Percentiles rank a stretch among this genome's conserved stretches.
phyloP scores from a whole-genome alignment of 2,329 filamentous ascomycete genomes.

The Fusarium longipes region DNA sequence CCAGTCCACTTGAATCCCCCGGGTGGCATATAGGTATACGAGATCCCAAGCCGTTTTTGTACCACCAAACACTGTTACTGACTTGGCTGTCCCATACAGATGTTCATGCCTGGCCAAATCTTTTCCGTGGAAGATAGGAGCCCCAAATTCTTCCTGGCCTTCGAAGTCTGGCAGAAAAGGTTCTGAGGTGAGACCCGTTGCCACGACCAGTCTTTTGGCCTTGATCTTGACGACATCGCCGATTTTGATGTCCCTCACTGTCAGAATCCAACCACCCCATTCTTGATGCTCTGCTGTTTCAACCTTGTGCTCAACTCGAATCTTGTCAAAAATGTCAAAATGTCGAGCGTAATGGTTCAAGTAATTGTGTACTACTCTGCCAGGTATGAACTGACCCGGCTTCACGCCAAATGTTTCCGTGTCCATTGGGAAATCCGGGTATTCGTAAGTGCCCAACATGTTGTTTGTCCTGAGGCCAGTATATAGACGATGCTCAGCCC shows the following conservation, averaged over 20 bases:
- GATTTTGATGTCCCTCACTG: slow-evolving; percentile 19
- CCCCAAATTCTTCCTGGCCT: slow-evolving; percentile 59
- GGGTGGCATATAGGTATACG: slow-evolving; percentile 69
- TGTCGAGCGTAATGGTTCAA: slow-evolving; percentile 57
- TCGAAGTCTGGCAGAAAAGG: slow-evolving; percentile 57
- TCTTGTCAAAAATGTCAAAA: slow-evolving; percentile 55
- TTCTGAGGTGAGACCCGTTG: slow-evolving; percentile 66
- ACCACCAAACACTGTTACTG: slow-evolving; percentile 68
- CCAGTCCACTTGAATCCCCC: slow-evolving; percentile 68
- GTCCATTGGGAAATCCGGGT: slow-evolving; percentile 78
- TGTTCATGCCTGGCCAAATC: slow-evolving; percentile 57
- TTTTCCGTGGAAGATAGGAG: slow-evolving; percentile 62
- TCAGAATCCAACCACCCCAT: slow-evolving; percentile 55
- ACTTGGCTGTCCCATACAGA: slow-evolving; percentile 56
- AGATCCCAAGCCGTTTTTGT: slow-evolving; percentile 75
- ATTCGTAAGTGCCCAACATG: slow-evolving; percentile 78
- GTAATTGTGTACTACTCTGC: slow-evolving; percentile 60
- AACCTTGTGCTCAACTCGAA: slow-evolving; percentile 56
- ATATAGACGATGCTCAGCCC: slow-evolving; percentile 75
- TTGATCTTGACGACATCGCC: slow-evolving; percentile 47
- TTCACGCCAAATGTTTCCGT: slow-evolving; percentile 61
- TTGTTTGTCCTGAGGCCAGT: slow-evolving; percentile 80
- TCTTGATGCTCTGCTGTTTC: slow-evolving; percentile 56
- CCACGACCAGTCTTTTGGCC: slow-evolving; percentile 63
- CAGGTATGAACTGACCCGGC: slow-evolving; percentile 61